Base-by-base conservation (phyloP, 768 basidiomycete genomes). In the Naganishia antarctica region DNA sequence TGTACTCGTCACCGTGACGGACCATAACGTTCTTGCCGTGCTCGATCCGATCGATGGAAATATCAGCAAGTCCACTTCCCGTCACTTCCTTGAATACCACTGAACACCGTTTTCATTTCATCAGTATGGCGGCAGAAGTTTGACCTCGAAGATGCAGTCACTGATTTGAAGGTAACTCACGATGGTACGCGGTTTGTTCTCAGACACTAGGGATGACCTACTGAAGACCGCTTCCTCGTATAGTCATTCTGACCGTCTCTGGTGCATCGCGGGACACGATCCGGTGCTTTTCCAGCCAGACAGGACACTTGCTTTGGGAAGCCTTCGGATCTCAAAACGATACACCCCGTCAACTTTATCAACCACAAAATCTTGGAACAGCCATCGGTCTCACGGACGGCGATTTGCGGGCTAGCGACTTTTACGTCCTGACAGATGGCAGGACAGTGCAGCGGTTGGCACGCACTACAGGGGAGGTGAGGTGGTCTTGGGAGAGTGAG, bases 41-140 rank as follows among this genome's bases (percentile, higher is more conserved):
- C 68, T 94, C 63, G 81, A 87, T 71, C 81, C 83, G 7, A 79
- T 81, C 9, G 83, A 87, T 69, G 91, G 91, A 0, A 81, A 81
- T 51, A 78, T 92, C 73, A 85, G 91, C 91, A n/a, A 23, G 53
- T 41, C 12, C n/a, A 25, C 12, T 37, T 25, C 21, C 74, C 67
- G 84, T 74, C 37, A 15, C 2, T 23, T 25, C 23, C 40, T 37
- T 25, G 37, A 15, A 37, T 37, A 37, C 34, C 7, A n/a, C 43
- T 5, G 11, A 44, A 15, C 43, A 48, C 29, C 23, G 31, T 37
- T 4, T n/a, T 25, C 41, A 41, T 37, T 45, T 21, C 60, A 40
- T 60, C 57, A 90, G 90, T 81, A 21, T 96, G 92, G 92, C 82
- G 92, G 76, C 83, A 88, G 76, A 76, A 87, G 61, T 86, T 86